phyloP scores from a whole-genome alignment of 73 alveolate genomes.

The Effrenium voratum region DNA sequence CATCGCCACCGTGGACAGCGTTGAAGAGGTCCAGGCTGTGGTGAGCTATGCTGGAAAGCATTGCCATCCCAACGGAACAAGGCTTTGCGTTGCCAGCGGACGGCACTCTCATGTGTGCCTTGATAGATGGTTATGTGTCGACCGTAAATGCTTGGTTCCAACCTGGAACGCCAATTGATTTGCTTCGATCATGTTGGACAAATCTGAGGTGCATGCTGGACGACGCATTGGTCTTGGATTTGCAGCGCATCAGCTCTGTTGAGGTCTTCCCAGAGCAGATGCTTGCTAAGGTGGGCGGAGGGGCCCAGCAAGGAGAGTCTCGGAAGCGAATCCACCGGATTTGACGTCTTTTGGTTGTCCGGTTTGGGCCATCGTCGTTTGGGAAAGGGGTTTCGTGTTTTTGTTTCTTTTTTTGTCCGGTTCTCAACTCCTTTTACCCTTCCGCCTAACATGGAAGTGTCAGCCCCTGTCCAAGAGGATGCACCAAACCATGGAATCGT shows the following conservation, averaged over 20 bases:
- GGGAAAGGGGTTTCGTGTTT: no score
- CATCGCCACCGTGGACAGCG: background rate
- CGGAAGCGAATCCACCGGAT: no score
- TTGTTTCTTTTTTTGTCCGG: no score
- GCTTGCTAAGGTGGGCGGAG: conserved; percentile 17
- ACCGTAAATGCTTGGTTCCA: background rate
- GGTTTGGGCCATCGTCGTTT: no score
- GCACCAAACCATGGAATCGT: no score
- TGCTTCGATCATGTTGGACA: background rate
- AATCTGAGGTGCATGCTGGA: conserved; percentile 7
- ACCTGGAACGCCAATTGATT: background rate
- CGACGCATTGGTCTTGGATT: conserved; percentile 4
- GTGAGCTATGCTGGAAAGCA: conserved; percentile 22
- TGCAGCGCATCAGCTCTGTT: conserved; percentile 25
- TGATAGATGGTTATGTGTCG: background rate
- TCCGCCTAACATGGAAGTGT: no score
- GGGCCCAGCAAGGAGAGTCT: conserved; percentile 57
- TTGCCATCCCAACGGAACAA: background rate
- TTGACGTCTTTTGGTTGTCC: no score
- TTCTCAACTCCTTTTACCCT: no score
- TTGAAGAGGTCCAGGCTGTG: conserved; percentile 1
- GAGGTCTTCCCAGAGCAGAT: conserved; percentile 14
- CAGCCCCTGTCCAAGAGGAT: no score
- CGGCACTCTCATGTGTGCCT: conserved; percentile 36
- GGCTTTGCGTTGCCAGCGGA: conserved; percentile 27